Percentiles rank a stretch among this genome's conserved stretches.
Evolutionary conservation across 768 basidiomycete genomes (phyloP).

Genomic region (Leucocoprinus birnbaumii): DNA sequence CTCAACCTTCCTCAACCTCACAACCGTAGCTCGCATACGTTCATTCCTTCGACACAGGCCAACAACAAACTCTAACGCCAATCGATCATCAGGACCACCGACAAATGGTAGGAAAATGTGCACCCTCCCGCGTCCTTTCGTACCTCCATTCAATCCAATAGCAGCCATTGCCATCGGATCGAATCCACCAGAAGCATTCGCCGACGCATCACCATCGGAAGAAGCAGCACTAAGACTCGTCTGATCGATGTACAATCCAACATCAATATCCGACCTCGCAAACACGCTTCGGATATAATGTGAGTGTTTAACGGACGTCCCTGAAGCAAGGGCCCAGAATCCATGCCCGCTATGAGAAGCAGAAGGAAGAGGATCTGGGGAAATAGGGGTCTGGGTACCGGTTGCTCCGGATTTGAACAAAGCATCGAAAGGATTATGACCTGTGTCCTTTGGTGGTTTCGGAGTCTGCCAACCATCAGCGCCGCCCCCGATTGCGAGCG

Average conservation of each 20-base stretch:
- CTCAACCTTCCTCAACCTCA: conserved; percentile 58
- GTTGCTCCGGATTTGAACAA: conserved; percentile 45
- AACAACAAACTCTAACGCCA: conserved; percentile 80
- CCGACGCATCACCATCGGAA: background rate
- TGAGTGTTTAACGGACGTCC: conserved; percentile 59
- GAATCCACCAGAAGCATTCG: conserved; percentile 13
- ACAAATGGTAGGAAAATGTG: conserved; percentile 90
- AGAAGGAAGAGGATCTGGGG: conserved; percentile 19
- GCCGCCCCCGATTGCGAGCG: background rate
- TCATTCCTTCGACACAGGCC: conserved; percentile 71
- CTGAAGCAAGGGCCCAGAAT: background rate
- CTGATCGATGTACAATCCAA: conserved; percentile 82
- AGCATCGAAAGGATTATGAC: conserved; percentile 68
- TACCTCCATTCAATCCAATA: background rate
- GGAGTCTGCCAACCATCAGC: conserved; percentile 2
- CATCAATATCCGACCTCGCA: conserved; percentile 64
- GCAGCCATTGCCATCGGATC: background rate
- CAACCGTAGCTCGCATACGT: conserved; percentile 68
- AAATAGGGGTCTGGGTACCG: conserved; percentile 13
- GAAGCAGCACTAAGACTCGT: conserved; percentile 29
- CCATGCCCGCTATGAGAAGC: background rate
- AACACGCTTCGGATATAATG: conserved; percentile 86
- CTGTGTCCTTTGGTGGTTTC: background rate
- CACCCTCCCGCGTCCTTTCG: conserved; percentile 21
- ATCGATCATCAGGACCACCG: conserved; percentile 90